These are phyloP conservation scores for Magnaporthiopsis incrustans DNA, from an alignment of 2,329 filamentous ascomycete species.

Conservation along the genomic window DNA sequence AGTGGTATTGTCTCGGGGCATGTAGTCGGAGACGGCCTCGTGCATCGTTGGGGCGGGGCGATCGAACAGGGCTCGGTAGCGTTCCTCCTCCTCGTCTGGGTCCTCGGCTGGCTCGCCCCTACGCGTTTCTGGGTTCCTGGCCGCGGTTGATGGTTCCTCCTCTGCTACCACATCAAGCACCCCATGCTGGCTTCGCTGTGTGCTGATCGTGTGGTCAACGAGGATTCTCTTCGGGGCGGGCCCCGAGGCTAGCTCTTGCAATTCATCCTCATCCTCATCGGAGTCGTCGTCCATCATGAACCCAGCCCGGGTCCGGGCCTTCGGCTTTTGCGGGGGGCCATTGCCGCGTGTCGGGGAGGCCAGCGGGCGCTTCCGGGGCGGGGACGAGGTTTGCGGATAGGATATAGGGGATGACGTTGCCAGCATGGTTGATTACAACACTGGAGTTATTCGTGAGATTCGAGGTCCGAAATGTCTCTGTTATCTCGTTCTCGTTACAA, in stretches of 20 bases:
- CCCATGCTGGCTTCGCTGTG: background rate
- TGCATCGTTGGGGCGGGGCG: background rate
- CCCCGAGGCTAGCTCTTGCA: conserved; percentile 2
- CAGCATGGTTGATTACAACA: conserved; percentile 1
- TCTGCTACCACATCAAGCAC: background rate
- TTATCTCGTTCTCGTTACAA: background rate
- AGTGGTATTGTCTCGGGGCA: background rate
- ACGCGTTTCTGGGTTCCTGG: background rate
- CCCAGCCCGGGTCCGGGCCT: conserved; percentile 7
- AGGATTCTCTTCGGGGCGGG: conserved; percentile 7
- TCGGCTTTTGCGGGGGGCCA: conserved; percentile 5
- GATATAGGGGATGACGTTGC: conserved; percentile 9
- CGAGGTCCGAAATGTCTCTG: background rate
- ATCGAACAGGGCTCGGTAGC: conserved; percentile 6
- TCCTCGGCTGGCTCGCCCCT: background rate
- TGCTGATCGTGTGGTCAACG: background rate
- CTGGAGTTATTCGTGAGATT: background rate
- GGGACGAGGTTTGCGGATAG: conserved; percentile 9
- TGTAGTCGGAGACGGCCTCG: background rate
- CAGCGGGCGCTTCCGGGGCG: conserved; percentile 5
- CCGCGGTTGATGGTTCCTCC: background rate
- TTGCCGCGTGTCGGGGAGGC: conserved; percentile 7
- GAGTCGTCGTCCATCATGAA: conserved; percentile 10
- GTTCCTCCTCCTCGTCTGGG: conserved; percentile 5
- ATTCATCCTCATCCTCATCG: conserved; percentile 5